Base-by-base conservation (phyloP, 1,139 yeast genomes). In the Pichia sp. region DNA sequence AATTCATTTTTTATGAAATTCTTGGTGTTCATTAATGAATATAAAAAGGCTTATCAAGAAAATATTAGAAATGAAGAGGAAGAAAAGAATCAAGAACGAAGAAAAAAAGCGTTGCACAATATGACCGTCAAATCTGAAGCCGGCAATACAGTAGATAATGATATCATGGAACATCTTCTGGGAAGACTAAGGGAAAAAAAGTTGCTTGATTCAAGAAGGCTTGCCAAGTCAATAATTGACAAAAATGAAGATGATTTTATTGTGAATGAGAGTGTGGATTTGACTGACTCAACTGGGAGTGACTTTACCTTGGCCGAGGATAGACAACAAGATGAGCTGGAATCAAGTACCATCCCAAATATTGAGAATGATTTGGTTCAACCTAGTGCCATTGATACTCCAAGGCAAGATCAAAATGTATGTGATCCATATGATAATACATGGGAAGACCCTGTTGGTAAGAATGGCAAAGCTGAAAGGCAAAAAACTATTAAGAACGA, bases 31-130 rank as follows among this genome's bases (percentile, higher is more conserved):
- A 78, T 87, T 15, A 74, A 74, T 47, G 92, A 88, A 63, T 93
- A 86, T 72, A 85, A 82, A 67, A 81, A 82, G 62, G 95, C 87
- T 5, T 87, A 88, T 61, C 73, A 73, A 34, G 97, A 90, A 57
- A 93, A 92, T 64, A 68, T 85, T 44, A 81, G 82, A 59, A 78
- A 84, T 30, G 98, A 93, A 70, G 95, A 87, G 64, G 95, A 90
- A 63, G 75, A 82, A 26, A 56, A 49, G 8, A 53, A 55, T 11
- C 40, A 48, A 41, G 93, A 89, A 65, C 82, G 79, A 68, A 75
- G 97, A 54, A 86, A 85, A 73, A 79, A 77, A 61, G 70, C 84
- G 63, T 72, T 84, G 49, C 88, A 85, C 61, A 42, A 50, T 8
- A 47, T 38, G 8, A 69, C 72, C 38, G 75, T 72, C 54, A 71